phyloP scores from a whole-genome alignment of 305 asterid genomes.

The Euphrasia arctica region DNA sequence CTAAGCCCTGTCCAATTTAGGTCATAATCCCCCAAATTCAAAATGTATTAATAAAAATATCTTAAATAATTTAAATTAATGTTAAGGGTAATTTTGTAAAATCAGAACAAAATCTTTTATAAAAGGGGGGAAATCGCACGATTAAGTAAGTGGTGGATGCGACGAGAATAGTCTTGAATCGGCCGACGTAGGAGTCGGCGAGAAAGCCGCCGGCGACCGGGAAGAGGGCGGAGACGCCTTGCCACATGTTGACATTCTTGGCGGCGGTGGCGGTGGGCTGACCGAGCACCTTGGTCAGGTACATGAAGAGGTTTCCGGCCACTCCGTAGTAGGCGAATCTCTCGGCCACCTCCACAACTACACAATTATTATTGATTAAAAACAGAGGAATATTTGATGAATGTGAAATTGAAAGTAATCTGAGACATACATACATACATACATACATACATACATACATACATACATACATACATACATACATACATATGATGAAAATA shows the following conservation, averaged over 20 bases:
- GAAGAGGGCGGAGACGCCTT: constrained; percentile 66
- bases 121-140: constrained; percentile 26
- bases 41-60: too few species aligned
- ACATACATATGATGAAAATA: constrained; percentile 54
- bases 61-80: too few species aligned
- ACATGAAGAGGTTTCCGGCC: constrained; percentile 57
- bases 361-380: too few species aligned
- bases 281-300: constrained; percentile 48
- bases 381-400: background rate
- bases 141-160: constrained; percentile 51
- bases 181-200: constrained; percentile 69
- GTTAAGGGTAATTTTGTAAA: too few species aligned
- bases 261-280: constrained; percentile 65
- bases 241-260: constrained; percentile 61
- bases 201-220: constrained; percentile 66
- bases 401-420: too few species aligned
- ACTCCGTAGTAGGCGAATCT: constrained; percentile 65
- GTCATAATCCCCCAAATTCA: too few species aligned
- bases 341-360: constrained; percentile 67
- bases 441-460: constrained; percentile 30
- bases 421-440: too few species aligned
- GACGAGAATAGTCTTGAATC: constrained; percentile 50
- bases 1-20: constrained; percentile 39
- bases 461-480: too few species aligned
- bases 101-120: too few species aligned